phyloP scores from a whole-genome alignment of 768 basidiomycete species.

The Gymnopilus junonius region DNA sequence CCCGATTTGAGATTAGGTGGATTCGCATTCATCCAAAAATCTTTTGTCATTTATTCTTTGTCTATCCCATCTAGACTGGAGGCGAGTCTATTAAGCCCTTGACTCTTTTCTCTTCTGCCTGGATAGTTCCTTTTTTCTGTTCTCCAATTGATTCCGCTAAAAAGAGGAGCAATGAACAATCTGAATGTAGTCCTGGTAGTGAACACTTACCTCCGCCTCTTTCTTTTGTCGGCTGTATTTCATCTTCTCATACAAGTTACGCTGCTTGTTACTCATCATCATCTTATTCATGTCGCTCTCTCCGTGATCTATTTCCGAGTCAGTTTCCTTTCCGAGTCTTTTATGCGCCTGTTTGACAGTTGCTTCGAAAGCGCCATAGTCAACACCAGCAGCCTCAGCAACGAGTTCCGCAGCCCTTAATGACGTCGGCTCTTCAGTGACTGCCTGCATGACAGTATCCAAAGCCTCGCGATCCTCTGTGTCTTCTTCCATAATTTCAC shows the following conservation, averaged over 20 bases:
- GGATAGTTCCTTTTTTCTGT: slow-evolving; percentile 54
- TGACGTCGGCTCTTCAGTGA: slow-evolving; percentile 59
- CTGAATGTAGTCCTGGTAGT: neutral
- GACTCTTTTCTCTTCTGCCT: slow-evolving; percentile 54
- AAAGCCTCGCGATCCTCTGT: slow-evolving; percentile 19
- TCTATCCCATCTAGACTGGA: too few relatives aligned
- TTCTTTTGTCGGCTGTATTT: slow-evolving; percentile 84
- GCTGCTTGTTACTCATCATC: slow-evolving; percentile 96
- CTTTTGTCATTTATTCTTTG: too few relatives aligned
- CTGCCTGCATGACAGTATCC: slow-evolving; percentile 19
- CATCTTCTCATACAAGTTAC: slow-evolving; percentile 93
- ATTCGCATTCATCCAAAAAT: too few relatives aligned
- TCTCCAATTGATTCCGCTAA: slow-evolving; percentile 66
- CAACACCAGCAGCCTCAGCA: slow-evolving; percentile 87
- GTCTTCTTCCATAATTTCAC: slow-evolving; percentile 21
- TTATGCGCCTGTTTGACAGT: slow-evolving; percentile 66
- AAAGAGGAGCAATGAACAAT: neutral
- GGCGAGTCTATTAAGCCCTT: slow-evolving; percentile 31
- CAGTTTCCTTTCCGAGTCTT: slow-evolving; percentile 35
- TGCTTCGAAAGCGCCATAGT: slow-evolving; percentile 79
- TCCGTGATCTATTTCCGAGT: slow-evolving; percentile 39
- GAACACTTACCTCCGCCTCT: slow-evolving; percentile 68
- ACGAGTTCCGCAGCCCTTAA: slow-evolving; percentile 88
- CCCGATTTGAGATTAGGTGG: too few relatives aligned
- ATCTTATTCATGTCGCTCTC: slow-evolving; percentile 96